Base-by-base conservation (phyloP, 306 rosid species). In the Calophaca sinica region DNA sequence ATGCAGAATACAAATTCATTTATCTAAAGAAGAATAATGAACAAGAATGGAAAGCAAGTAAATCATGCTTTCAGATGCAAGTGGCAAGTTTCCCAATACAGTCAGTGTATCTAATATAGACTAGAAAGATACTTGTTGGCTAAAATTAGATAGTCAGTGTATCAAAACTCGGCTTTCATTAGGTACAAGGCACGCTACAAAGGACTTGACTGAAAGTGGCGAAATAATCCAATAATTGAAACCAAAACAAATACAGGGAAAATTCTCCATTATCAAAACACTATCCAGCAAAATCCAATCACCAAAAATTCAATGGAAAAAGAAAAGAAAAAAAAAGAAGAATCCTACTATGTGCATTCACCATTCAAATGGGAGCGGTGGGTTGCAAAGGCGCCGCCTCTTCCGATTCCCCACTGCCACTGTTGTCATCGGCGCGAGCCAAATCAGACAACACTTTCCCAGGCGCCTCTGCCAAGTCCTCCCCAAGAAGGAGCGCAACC, bases 401-500 rank as follows among this genome's bases (percentile, higher is more conserved):
- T 7, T 20, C 73, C 2, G 38, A 7, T 5, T 49, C 66, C 1
- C 33, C 36, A 1, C 50, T 75, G 0, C 7, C 54, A n/a, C 7
- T 6, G 11, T 35, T 73, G 9, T 36, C 62, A 2, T 81, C 75
- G 1, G 77, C 82, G 5, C 78, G 68, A 2, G 87, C 80, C 80
- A 87, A 78, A 42, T 68, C 86, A 2, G 93, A 86, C 75, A 88
- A 75, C 41, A 88, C 57, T 4, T 84, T 81, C 3, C 85, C 81
- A 0, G 93, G 94, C 4, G 82, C 78, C 14, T 89, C 79, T 0
- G 84, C 73, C 0, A 57, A 52, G 3, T 79, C 77, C 76, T 88
- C 88, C 1, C 96, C 88, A 0, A 83, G 73, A 66, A 94, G 81
- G 12, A 94, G 73, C 3, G 88, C 88, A 15, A 85, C 86, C n/a